These are phyloP conservation scores for Penicillium sp. DNA, from an alignment of 2,329 filamentous ascomycete genomes.

Conservation along the genomic window DNA sequence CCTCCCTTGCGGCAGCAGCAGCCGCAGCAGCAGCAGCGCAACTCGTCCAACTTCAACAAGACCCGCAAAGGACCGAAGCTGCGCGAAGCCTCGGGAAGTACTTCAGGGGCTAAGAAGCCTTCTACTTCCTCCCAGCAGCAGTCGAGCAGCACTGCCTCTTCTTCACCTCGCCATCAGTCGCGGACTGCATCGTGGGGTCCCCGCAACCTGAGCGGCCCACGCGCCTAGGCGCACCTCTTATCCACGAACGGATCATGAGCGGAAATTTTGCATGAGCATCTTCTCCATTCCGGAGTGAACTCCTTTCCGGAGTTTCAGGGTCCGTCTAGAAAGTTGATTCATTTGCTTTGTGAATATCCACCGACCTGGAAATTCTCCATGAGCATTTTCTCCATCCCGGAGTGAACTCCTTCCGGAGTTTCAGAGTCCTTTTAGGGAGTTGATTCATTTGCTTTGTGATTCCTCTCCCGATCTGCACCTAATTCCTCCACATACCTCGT, in stretches of 20 bases:
- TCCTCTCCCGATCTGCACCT: not conserved
- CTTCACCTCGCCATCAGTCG: constrained; percentile 36
- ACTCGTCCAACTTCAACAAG: constrained; percentile 35
- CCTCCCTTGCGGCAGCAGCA: constrained; percentile 33
- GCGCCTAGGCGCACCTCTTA: constrained; percentile 20
- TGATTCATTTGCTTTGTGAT: not conserved
- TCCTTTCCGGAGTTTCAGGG: not conserved
- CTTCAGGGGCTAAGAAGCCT: constrained; percentile 37
- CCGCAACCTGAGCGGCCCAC: constrained; percentile 32
- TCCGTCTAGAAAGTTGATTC: not conserved
- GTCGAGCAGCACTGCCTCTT: constrained; percentile 30
- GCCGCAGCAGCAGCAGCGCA: constrained; percentile 15
- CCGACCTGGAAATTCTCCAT: not conserved
- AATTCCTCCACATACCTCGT: not conserved
- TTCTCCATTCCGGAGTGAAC: not conserved
- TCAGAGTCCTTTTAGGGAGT: not conserved
- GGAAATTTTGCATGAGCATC: not conserved
- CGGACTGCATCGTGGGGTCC: constrained; percentile 39
- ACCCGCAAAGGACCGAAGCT: constrained; percentile 41
- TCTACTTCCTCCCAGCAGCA: constrained; percentile 26
- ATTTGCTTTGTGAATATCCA: not conserved
- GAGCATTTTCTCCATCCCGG: not conserved
- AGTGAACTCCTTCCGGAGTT: not conserved
- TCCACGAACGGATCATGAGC: not conserved
- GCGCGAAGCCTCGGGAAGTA: constrained; percentile 36